Evolutionary conservation across 1,284 basidiomycete species (phyloP), one percentile per base, ranked within the genome.

Genomic region (Coriolopsis trogii): DNA sequence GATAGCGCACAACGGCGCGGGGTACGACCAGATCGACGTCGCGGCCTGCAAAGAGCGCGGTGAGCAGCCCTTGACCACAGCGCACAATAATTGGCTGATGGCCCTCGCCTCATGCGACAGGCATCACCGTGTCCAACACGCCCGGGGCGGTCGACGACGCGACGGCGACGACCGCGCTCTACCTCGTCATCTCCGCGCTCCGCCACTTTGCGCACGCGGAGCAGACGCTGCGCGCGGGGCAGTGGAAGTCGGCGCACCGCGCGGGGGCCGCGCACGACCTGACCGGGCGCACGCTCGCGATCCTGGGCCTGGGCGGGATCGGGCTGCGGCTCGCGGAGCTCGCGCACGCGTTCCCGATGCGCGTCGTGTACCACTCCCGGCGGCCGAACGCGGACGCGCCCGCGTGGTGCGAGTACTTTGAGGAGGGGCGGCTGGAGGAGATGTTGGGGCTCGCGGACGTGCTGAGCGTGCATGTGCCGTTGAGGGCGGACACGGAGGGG

Each of bases 1-100:
- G 84, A 92, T 96, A 61, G 89, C 87, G 1, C 92, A 95, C 70
- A 94, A 95, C 58, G 93, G 93, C n/a, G 93, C 93, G 0, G 93
- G 94, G 3, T 95, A 95, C 66, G 91, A 93, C 68, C 84, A 89
- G 60, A 87, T 95, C 60, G 89, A 95, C 66, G 81, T 94, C 5
- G 69, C 70, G 2, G 89, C 87, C 4, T 89, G 87, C 68, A 89
- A 84, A 62, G 81, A 78, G 13, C 80, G 80, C 68, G 87, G 87
- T 87, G 60, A 49, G 70, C 58, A 5, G 12, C 21, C 7, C 16
- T n/a, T 13, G 5, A 3, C 15, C 26, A 8, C 33, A 16, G 23
- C n/a, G 8, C n/a, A 3, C 12, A n/a, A 13, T 15, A 8, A 13
- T 9, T 15, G n/a, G 9, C 4, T 3, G 6, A 2, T 4, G 8